These are phyloP conservation scores for Hypoxylon sp. DNA, from an alignment of 2,329 filamentous ascomycete species.

Conservation along the genomic window DNA sequence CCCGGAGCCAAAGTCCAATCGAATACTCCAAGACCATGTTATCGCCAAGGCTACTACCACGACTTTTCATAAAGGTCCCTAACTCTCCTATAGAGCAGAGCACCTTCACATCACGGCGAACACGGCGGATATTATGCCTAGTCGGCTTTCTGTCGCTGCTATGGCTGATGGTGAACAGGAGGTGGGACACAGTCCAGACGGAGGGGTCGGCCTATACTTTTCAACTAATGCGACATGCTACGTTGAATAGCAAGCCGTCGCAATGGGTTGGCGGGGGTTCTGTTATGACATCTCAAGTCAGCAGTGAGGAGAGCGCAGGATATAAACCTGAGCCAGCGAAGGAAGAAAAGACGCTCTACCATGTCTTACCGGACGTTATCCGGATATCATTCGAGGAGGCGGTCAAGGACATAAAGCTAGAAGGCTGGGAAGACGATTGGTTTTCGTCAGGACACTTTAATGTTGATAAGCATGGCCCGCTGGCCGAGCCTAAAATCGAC, in stretches of 20 bases:
- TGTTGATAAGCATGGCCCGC: slow-evolving; percentile 42
- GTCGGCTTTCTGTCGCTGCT: slow-evolving; percentile 23
- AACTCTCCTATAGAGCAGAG: slow-evolving; percentile 40
- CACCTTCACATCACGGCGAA: slow-evolving; percentile 36
- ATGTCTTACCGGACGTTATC: slow-evolving; percentile 50
- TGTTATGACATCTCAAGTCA: slow-evolving; percentile 22
- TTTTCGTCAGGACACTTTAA: slow-evolving; percentile 48
- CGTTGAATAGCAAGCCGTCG: slow-evolving; percentile 24
- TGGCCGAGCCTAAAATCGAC: slow-evolving; percentile 53
- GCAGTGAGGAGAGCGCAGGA: slow-evolving; percentile 10
- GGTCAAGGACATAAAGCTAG: slow-evolving; percentile 48
- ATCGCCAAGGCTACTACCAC: slow-evolving; percentile 35
- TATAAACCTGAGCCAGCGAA: slow-evolving; percentile 9
- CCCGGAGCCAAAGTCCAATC: slow-evolving; percentile 25
- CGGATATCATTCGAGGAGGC: slow-evolving; percentile 52
- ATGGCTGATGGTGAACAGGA: slow-evolving; percentile 33
- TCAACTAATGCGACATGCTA: slow-evolving; percentile 33
- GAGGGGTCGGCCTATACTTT: slow-evolving; percentile 35
- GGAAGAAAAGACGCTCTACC: slow-evolving; percentile 25
- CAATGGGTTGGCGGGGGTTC: slow-evolving; percentile 41
- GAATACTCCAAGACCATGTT: slow-evolving; percentile 32
- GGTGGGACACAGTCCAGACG: slow-evolving; percentile 23
- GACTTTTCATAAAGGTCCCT: slow-evolving; percentile 35
- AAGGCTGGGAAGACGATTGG: slow-evolving; percentile 55
- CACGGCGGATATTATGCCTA: slow-evolving; percentile 38